A percentile compares a stretch with the other conserved stretches of the same genome.
Evolutionary conservation across 139 green algal genomes (phyloP).

Genomic region (Bryopsis sp.): DNA sequence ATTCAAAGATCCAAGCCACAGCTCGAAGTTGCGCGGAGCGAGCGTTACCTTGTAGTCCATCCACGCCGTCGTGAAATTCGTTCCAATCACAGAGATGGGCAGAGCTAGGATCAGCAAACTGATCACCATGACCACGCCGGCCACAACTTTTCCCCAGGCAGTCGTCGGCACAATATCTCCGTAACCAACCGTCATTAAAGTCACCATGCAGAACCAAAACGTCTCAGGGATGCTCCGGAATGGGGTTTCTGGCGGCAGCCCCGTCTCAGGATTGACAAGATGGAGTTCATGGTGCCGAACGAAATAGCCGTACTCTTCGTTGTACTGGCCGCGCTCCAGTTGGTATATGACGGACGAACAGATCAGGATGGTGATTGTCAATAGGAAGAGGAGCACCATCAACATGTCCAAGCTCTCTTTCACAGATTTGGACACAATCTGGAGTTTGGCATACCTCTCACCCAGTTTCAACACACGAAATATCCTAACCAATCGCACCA

Average conservation of each 20-base stretch:
- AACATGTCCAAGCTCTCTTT: slow-evolving; percentile 22
- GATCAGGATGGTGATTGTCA: slow-evolving; percentile 23
- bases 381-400: slow-evolving; percentile 31
- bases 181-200: slow-evolving; percentile 37
- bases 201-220: slow-evolving; percentile 37
- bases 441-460: slow-evolving; percentile 23
- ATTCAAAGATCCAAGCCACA: no score
- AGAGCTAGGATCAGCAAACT: slow-evolving; percentile 29
- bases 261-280: background rate
- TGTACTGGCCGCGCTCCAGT: slow-evolving; percentile 22
- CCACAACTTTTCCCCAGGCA: slow-evolving; percentile 21
- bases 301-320: slow-evolving; percentile 16
- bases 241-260: background rate
- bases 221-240: slow-evolving; percentile 17
- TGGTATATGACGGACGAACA: slow-evolving; percentile 29
- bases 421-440: slow-evolving; percentile 21
- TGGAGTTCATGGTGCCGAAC: slow-evolving; percentile 1
- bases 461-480: slow-evolving; percentile 36
- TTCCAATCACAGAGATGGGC: slow-evolving; percentile 30
- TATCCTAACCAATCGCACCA: slow-evolving; percentile 31
- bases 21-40: no score
- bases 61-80: slow-evolving; percentile 30
- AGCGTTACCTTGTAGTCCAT: slow-evolving; percentile 19
- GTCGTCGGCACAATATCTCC: slow-evolving; percentile 30
- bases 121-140: slow-evolving; percentile 24